phyloP scores from a whole-genome alignment of 73 alveolate genomes.

The Stentor roeselii region DNA sequence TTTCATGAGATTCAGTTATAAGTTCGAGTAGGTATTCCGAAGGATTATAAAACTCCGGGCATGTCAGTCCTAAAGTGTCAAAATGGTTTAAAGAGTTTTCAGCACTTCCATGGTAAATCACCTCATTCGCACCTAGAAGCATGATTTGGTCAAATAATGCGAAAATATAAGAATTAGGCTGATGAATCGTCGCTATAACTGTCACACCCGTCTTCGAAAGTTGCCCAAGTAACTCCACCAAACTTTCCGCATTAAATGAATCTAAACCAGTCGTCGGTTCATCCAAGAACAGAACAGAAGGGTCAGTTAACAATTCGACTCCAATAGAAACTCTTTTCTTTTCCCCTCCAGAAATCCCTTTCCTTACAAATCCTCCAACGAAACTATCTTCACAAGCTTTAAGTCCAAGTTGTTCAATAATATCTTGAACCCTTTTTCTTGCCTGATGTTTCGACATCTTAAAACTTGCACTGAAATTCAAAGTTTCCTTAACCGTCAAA shows the following conservation, averaged over 20 bases:
- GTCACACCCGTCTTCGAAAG: background rate
- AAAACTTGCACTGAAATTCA: constrained; percentile 48
- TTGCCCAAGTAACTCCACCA: background rate
- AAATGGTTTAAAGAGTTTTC: constrained; percentile 43
- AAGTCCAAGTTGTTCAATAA: constrained; percentile 54
- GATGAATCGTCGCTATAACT: constrained; percentile 32
- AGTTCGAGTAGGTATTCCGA: constrained; percentile 48
- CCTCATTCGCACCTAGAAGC: constrained; percentile 34
- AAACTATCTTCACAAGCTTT: background rate
- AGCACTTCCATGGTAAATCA: constrained; percentile 44
- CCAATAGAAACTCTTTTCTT: constrained; percentile 12
- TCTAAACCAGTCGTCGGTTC: constrained; percentile 34
- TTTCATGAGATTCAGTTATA: background rate
- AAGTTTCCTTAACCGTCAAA: constrained; percentile 51
- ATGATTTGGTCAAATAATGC: constrained; percentile 42
- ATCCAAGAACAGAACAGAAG: constrained; percentile 21
- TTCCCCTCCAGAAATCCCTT: constrained; percentile 18
- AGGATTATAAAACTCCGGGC: constrained; percentile 72
- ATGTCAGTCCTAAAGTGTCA: constrained; percentile 46
- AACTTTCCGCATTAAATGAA: constrained; percentile 43
- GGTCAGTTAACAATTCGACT: background rate
- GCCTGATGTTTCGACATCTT: constrained; percentile 28
- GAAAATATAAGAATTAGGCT: constrained; percentile 19
- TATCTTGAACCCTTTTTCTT: constrained; percentile 44
- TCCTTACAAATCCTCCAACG: background rate